Evolutionary conservation across 75 land plant species (phyloP).

Genomic region (Picea glauca): DNA sequence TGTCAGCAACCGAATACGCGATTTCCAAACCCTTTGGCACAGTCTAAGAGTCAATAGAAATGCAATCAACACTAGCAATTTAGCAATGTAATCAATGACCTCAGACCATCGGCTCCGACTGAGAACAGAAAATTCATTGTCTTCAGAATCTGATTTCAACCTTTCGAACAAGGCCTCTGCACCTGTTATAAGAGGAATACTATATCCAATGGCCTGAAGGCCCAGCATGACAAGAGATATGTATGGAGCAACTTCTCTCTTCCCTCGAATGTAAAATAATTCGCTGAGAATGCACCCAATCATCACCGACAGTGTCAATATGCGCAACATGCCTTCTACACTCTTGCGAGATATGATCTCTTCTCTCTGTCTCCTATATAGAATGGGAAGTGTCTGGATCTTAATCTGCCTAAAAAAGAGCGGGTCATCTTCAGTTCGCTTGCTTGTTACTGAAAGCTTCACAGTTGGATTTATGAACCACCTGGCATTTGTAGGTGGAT

Average conservation of each 20-base stretch:
- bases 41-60: conserved; percentile 62
- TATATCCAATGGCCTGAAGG: conserved; percentile 71
- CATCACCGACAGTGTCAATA: conserved; percentile 49
- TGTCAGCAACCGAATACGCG: conserved; percentile 46
- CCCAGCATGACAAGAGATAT: conserved; percentile 71
- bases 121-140: conserved; percentile 9
- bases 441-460: conserved; percentile 43
- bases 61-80: conserved; percentile 49
- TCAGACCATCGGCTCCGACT: conserved; percentile 23
- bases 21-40: conserved; percentile 66
- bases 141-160: conserved; percentile 18
- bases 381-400: conserved; percentile 56
- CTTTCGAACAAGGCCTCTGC: conserved; percentile 59
- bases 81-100: conserved; percentile 46
- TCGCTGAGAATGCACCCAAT: conserved; percentile 53
- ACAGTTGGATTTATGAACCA: conserved; percentile 65
- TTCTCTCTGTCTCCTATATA: conserved; percentile 53
- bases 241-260: conserved; percentile 51
- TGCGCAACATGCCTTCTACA: conserved; percentile 49
- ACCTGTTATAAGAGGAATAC: conserved; percentile 68
- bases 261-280: conserved; percentile 37
- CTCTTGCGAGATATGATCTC: conserved; percentile 59
- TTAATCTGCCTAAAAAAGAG: conserved; percentile 39
- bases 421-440: conserved; percentile 49
- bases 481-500: conserved; percentile 59